A percentile compares a stretch with the other conserved stretches of the same genome.
These are phyloP conservation scores for Camellia sinensis DNA, from an alignment of 148 eudicot genomes.

Conservation along the genomic window DNA sequence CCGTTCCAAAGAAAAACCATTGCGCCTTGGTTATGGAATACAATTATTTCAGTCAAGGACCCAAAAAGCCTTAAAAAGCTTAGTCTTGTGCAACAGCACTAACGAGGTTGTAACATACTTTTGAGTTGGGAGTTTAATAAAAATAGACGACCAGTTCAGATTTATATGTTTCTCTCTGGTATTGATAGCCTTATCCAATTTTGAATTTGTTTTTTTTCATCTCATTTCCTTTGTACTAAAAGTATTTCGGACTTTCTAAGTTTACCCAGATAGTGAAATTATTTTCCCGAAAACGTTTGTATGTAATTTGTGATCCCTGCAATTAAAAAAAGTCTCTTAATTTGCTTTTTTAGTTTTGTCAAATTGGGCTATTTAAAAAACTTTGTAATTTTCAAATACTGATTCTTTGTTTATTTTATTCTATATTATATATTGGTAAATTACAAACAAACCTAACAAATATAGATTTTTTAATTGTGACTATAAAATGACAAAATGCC, in stretches of 20 bases:
- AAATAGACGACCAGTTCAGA: not conserved
- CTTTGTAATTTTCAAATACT: too few species aligned
- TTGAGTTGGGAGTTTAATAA: not conserved
- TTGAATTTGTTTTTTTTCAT: not conserved
- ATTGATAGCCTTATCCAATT: not conserved
- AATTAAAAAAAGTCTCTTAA: too few species aligned
- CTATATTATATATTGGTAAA: too few species aligned
- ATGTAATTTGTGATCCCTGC: too few species aligned
- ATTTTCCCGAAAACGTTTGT: not conserved
- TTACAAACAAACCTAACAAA: too few species aligned
- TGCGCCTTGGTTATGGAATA: not conserved
- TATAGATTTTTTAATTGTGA: too few species aligned
- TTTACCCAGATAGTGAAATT: not conserved
- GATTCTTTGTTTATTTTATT: too few species aligned
- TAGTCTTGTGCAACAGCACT: not conserved
- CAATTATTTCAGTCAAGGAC: not conserved
- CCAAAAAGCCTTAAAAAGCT: not conserved
- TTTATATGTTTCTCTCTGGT: not conserved
- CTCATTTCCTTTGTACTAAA: not conserved
- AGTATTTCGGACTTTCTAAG: not conserved
- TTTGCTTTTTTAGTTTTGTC: too few species aligned
- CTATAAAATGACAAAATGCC: too few species aligned
- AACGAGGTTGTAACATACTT: conserved; percentile 14
- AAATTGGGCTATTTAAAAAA: too few species aligned
- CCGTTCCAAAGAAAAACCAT: not conserved